Evolutionary conservation across 805 yeast species (phyloP), one percentile per base, ranked within the genome.

Genomic region (Hanseniaspora hatyaiensis): DNA sequence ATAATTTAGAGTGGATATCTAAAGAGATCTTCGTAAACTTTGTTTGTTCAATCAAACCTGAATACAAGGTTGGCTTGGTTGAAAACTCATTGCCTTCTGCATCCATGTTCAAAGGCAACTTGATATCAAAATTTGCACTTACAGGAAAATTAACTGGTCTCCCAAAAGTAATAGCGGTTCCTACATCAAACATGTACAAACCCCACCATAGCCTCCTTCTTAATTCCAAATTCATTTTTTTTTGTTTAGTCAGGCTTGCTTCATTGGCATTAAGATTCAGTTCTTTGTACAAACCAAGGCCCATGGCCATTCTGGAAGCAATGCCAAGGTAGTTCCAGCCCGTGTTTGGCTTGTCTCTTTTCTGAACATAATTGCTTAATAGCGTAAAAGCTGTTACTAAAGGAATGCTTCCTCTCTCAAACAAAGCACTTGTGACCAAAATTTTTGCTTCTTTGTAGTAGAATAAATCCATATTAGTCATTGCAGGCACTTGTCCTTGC

Each of bases 151-250:
- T 70, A 4, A 75, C 68, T 1, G 86, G 85, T 53, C 86, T 63
- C 12, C 83, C 84, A 59, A 76, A 75, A 0, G 81, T 73, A 19
- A 79, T 66, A 1, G 81, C 73, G 15, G 81, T 74, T 45, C 80
- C 78, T 15, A 77, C 73, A 59, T 78, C 84, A 54, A 76, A 76
- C 44, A 74, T 70, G 53, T 74, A 77, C 8, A 80, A 53, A 1
- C 80, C 79, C 81, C 83, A 79, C 82, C 83, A 80, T 28, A 77
- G 59, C 47, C 83, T 62, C 55, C 82, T 65, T 53, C 82, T 68
- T 58, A 72, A 67, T 53, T 77, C 83, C 44, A 69, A 59, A 13
- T 44, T 44, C 11, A 30, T 8, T 5, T 16, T 49, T 62, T 63
- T 16, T 65, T 57, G 45, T 58, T 57, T 20, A 12, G 19, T 29